Base-by-base conservation (phyloP, 441 rosid species). In the Dalechampia spathulata region DNA sequence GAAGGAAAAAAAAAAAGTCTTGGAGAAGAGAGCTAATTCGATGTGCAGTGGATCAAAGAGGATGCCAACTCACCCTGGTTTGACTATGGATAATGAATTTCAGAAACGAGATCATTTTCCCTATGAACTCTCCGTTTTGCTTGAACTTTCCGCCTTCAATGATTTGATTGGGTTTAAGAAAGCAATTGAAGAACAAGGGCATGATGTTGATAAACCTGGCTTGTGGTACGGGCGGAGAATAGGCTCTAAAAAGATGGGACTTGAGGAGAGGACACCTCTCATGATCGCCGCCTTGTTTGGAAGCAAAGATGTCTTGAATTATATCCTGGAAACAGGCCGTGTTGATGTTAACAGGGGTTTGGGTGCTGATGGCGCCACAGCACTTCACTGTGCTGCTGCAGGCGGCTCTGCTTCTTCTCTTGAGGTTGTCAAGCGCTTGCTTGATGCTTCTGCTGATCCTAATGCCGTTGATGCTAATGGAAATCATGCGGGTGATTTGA, bases 61-160 rank as follows among this genome's bases (percentile, higher is more conserved):
- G 57, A 69, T 72, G 57, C 59, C 63, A 25, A 57, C 64, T 14
- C 71, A 67, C 30, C 19, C 72, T 49, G 60, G 52, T 59, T 66
- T 68, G 1, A 1, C 37, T n/a, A 77, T 75, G 83, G 82, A 68
- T 60, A 55, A 64, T 66, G 80, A 63, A 19, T 64, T 60, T 37
- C 64, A 59, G 22, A 72, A 69, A 41, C 64, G 44, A 71, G 72
- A 63, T 49, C 68, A 63, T 47, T 4, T 66, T 30, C 53, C 55
- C 52, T 58, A 40, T 55, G 76, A 74, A 61, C 70, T 68, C 40
- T 77, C 87, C 5, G 47, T 69, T 63, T 61, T 90, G 71, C 84
- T 84, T 0, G 97, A 90, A 61, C 50, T 81, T 38, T 63, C 95
- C 7, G 91, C 97, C 34, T 72, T 77, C 1, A 76, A 81, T 69